Percentiles rank a stretch among this genome's conserved stretches.
These are phyloP conservation scores for Lycium barbarum DNA, from an alignment of 257 asterid species.

Conservation along the genomic window DNA sequence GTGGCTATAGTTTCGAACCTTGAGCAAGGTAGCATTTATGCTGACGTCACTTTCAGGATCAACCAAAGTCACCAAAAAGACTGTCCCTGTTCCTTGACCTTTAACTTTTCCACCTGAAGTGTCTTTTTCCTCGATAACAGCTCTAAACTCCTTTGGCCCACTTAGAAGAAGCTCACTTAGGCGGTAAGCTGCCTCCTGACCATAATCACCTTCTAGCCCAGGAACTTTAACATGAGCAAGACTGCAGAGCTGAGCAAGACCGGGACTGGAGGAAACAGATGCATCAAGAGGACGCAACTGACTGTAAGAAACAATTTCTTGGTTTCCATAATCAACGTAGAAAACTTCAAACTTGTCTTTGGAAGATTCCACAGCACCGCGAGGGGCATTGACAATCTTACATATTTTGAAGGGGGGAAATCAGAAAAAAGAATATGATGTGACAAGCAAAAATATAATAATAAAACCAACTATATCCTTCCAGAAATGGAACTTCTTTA, in stretches of 20 bases:
- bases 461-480: constrained; percentile 22
- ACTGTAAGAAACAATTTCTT: constrained; percentile 77
- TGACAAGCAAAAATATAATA: background rate
- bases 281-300: constrained; percentile 82
- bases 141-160: constrained; percentile 73
- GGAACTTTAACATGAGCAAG: constrained; percentile 90
- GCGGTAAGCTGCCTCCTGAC: constrained; percentile 83
- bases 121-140: constrained; percentile 80
- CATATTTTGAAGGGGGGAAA: constrained; percentile 23
- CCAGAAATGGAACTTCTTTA: background rate
- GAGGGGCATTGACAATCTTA: constrained; percentile 86
- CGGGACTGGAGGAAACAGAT: constrained; percentile 73
- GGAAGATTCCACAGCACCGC: constrained; percentile 72
- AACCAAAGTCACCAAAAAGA: constrained; percentile 71
- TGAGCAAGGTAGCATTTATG: constrained; percentile 78
- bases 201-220: constrained; percentile 76
- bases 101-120: constrained; percentile 94
- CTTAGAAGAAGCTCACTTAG: constrained; percentile 70
- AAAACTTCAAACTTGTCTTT: constrained; percentile 90
- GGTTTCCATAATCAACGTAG: constrained; percentile 92
- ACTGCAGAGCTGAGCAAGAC: constrained; percentile 91
- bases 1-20: constrained; percentile 48
- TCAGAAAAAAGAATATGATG: constrained; percentile 16
- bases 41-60: constrained; percentile 73
- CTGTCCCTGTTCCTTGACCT: constrained; percentile 93